phyloP scores from a whole-genome alignment of 2,329 filamentous ascomycete genomes.

The Aspergillus alliaceus region DNA sequence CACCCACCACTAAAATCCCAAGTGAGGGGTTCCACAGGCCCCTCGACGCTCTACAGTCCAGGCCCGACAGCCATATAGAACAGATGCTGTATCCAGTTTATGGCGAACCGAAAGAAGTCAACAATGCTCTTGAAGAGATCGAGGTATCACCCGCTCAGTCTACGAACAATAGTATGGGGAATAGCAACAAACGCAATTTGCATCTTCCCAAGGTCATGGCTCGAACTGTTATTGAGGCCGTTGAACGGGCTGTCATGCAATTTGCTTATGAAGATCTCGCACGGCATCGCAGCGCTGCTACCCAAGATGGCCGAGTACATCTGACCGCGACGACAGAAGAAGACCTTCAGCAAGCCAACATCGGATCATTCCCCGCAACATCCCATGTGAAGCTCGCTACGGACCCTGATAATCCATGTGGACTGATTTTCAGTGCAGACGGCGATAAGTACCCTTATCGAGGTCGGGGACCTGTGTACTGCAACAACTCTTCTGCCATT shows the following conservation, averaged over 20 bases:
- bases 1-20: neutral
- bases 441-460: conserved; percentile 24
- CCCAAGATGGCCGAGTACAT: conserved; percentile 7
- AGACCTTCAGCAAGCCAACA: conserved; percentile 20
- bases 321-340: conserved; percentile 11
- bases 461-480: conserved; percentile 33
- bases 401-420: neutral
- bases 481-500: conserved; percentile 23
- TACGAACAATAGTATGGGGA: neutral
- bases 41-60: conserved; percentile 1
- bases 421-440: conserved; percentile 18
- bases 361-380: conserved; percentile 15
- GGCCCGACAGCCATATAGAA: conserved; percentile 15
- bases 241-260: conserved; percentile 28
- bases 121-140: neutral
- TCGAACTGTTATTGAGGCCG: conserved; percentile 16
- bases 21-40: conserved; percentile 13
- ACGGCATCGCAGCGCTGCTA: conserved; percentile 24
- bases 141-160: neutral
- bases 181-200: neutral
- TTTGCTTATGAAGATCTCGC: conserved; percentile 31
- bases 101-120: neutral
- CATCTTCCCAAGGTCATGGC: neutral
- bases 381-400: conserved; percentile 18
- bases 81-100: conserved; percentile 11